A percentile compares a stretch with the other conserved stretches of the same genome.
Conservation (phyloP, 2,329 filamentous ascomycete genomes). For the Truncatella angustata region DNA sequence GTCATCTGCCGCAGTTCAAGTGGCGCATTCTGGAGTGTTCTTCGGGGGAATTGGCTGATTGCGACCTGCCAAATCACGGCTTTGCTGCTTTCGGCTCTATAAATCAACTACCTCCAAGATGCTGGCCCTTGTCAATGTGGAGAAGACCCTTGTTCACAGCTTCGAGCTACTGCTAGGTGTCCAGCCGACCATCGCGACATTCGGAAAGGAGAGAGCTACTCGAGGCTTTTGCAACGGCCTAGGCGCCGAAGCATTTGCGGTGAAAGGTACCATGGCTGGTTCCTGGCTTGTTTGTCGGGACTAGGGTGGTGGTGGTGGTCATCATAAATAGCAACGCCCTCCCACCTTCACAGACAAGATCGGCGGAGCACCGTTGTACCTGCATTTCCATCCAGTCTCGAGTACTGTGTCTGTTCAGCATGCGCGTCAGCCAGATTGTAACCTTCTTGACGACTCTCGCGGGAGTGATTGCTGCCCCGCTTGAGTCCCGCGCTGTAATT, state of each 20-base stretch:
- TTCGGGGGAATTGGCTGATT: not conserved
- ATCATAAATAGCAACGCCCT: not conserved
- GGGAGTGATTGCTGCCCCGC: constrained; percentile 13
- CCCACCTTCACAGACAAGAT: not conserved
- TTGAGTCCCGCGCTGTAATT: constrained; percentile 24
- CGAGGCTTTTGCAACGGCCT: not conserved
- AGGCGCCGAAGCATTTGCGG: not conserved
- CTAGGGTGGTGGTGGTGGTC: too few relatives aligned
- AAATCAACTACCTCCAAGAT: not conserved
- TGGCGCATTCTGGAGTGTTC: not conserved
- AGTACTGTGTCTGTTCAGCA: not conserved
- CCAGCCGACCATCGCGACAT: not conserved
- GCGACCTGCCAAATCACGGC: not conserved
- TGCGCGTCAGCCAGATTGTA: constrained; percentile 14
- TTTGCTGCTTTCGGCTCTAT: not conserved
- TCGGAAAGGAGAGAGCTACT: constrained; percentile 5
- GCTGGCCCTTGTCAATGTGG: constrained; percentile 4
- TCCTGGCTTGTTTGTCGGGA: not conserved
- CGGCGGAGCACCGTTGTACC: not conserved
- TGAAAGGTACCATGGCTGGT: not conserved
- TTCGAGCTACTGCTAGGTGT: not conserved
- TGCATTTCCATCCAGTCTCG: not conserved
- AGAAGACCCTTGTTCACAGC: constrained; percentile 9
- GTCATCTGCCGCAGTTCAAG: not conserved
- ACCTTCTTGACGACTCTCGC: constrained; percentile 12